Evolutionary conservation across 148 eudicot genomes (phyloP), one percentile per base, ranked within the genome.

Genomic region (Dysphania ambrosioides): DNA sequence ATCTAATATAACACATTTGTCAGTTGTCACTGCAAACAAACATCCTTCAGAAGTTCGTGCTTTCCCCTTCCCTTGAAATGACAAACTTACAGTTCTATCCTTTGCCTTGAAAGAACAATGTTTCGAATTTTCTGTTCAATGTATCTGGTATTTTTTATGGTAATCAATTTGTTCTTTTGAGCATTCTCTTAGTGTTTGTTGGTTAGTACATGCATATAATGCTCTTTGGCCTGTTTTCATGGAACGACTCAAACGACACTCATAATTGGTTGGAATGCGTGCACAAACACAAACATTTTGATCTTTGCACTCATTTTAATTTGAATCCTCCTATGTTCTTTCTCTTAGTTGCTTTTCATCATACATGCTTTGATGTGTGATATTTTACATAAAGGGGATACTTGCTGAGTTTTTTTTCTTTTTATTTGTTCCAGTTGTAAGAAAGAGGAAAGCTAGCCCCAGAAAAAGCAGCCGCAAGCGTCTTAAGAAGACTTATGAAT

Each of bases 401-500:
- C 1, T 19, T 21, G 24, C n/a, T n/a, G n/a, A n/a, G n/a, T n/a
- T n/a, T 16, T 32, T 64, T 32, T 64, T 2, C 34, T 32, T 15
- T 72, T 38, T 13, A 7, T 40, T 18, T n/a, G n/a, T 1, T 40
- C 40, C 16, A 29, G 35, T 15, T 57, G 88, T 21, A 60, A 82
- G 75, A 55, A 83, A 83, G 26, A 77, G 77, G 75, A 82, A 82
- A 75, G 64, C 70, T 56, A 76, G 38, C 40, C 68, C 40, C 49
- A 75, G 26, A 31, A 90, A 82, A 66, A 49, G 38, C 16, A 72
- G 35, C 31, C 61, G 19, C 47, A 91, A 78, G 69, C 83, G 85
- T 68, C 89, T 86, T 23, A 87, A 78, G 75, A 91, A 91, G 83
- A 88, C 74, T 56, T 81, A 58, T 73, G 83, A 61, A 67, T 60